Percentiles rank a stretch among this genome's conserved stretches.
phyloP scores from a whole-genome alignment of 495 filamentous ascomycete species.

The Penicillium simplicissimum region DNA sequence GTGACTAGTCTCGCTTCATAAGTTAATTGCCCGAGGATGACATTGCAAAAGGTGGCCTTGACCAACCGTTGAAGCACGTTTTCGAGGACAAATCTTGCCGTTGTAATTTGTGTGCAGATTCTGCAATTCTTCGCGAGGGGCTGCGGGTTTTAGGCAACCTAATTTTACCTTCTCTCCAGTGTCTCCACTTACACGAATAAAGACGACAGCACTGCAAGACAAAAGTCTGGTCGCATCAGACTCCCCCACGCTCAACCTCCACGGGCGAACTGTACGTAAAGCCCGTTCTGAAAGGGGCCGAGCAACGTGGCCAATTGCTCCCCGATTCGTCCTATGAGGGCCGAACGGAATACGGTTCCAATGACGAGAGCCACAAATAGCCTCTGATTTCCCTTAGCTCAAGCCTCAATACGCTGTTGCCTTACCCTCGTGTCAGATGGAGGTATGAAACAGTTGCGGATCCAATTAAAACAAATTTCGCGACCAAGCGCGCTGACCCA shows the following conservation, averaged over 20 bases:
- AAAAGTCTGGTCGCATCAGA: neutral
- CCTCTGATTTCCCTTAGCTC: neutral
- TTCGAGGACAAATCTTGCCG: neutral
- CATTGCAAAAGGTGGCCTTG: neutral
- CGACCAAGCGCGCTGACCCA: neutral
- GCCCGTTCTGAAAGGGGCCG: neutral
- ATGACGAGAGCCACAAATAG: neutral
- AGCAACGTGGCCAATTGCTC: neutral
- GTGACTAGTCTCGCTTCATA: too few species aligned
- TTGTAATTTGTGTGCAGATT: neutral
- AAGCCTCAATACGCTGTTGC: conserved; percentile 3
- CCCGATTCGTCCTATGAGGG: neutral
- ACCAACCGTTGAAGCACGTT: neutral
- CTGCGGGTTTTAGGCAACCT: neutral
- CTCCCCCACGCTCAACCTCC: neutral
- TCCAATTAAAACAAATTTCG: neutral
- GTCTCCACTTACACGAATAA: neutral
- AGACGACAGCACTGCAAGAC: neutral
- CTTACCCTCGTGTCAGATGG: conserved; percentile 9
- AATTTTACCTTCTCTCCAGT: neutral
- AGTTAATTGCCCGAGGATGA: neutral
- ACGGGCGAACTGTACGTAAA: neutral
- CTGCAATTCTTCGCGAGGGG: conserved; percentile 2
- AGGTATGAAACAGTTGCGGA: neutral
- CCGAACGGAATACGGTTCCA: neutral